Evolutionary conservation across 1,139 yeast genomes (phyloP).

Genomic region (Kodamaea plutei): DNA sequence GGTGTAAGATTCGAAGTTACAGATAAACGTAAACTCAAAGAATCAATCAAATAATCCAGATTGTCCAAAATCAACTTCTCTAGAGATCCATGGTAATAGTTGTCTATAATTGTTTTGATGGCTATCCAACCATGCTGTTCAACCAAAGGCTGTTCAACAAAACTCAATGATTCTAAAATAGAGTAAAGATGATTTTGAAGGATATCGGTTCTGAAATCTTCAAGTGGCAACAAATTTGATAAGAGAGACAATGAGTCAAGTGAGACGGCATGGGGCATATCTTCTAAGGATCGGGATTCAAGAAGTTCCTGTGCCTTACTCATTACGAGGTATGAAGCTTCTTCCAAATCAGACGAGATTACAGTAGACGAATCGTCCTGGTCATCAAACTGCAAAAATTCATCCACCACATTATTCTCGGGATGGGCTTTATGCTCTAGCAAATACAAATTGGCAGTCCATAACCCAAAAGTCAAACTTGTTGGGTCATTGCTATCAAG

Average conservation of each 20-base stretch:
- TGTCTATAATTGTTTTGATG: conserved; percentile 39
- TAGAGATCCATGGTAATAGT: conserved; percentile 56
- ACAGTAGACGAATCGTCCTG: conserved; percentile 11
- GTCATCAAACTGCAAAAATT: conserved; percentile 21
- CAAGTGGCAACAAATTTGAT: conserved; percentile 19
- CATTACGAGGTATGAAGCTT: conserved; percentile 21
- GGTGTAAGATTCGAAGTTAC: conserved; percentile 66
- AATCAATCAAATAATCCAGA: conserved; percentile 76
- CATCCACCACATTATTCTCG: conserved; percentile 13
- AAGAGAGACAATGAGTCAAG: conserved; percentile 28
- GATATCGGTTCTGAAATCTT: conserved; percentile 29
- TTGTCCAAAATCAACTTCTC: conserved; percentile 56
- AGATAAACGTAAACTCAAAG: conserved; percentile 63
- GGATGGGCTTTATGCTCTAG: conserved; percentile 2
- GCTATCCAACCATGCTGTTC: conserved; percentile 31
- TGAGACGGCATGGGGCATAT: conserved; percentile 27
- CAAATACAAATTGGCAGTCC: conserved; percentile 28
- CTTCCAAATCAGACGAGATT: conserved; percentile 10
- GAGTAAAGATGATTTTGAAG: conserved; percentile 32
- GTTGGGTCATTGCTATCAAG: conserved; percentile 6
- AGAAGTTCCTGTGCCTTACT: conserved; percentile 26
- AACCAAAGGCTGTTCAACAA: conserved; percentile 22
- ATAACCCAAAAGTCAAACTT: conserved; percentile 19
- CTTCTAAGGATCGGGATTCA: conserved; percentile 16
- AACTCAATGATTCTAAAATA: conserved; percentile 33